Conservation (phyloP, 768 basidiomycete species). For the Macrolepiota dolichaula region DNA sequence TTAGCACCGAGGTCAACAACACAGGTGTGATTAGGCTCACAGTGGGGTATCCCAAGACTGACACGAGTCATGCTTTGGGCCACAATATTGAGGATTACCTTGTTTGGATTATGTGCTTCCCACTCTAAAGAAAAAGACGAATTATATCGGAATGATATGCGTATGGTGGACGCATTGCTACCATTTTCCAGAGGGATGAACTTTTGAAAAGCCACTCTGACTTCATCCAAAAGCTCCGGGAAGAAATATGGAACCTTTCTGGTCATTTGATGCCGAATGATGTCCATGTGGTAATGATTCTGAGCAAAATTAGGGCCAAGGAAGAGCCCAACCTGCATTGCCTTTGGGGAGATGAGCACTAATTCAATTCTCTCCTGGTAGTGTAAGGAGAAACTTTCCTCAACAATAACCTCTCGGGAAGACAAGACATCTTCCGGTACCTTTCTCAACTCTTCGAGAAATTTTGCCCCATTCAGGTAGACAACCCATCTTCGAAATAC, state of each 20-base stretch:
- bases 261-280: conserved; percentile 30
- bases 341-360: conserved; percentile 13
- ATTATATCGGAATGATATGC: background rate
- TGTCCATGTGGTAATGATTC: conserved; percentile 28
- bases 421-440: conserved; percentile 44
- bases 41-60: conserved; percentile 47
- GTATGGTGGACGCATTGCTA: conserved; percentile 1
- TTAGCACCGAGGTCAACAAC: background rate
- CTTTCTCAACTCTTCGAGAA: conserved; percentile 42
- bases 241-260: conserved; percentile 35
- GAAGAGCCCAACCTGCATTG: conserved; percentile 16
- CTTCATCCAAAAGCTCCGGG: conserved; percentile 41
- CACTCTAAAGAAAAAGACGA: conserved; percentile 28
- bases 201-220: conserved; percentile 35
- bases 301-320: conserved; percentile 19
- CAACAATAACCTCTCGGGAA: conserved; percentile 21
- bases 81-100: conserved; percentile 29
- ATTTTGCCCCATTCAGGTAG: conserved; percentile 34
- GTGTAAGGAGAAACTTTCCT: conserved; percentile 25
- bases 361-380: background rate
- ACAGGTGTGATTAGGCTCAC: conserved; percentile 24
- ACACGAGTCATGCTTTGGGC: conserved; percentile 39
- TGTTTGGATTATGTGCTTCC: conserved; percentile 25
- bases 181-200: conserved; percentile 28
- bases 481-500: conserved; percentile 43